A percentile compares a stretch with the other conserved stretches of the same genome.
phyloP scores from a whole-genome alignment of 169 alveolate species.

The Cryptosporidium bovis region DNA sequence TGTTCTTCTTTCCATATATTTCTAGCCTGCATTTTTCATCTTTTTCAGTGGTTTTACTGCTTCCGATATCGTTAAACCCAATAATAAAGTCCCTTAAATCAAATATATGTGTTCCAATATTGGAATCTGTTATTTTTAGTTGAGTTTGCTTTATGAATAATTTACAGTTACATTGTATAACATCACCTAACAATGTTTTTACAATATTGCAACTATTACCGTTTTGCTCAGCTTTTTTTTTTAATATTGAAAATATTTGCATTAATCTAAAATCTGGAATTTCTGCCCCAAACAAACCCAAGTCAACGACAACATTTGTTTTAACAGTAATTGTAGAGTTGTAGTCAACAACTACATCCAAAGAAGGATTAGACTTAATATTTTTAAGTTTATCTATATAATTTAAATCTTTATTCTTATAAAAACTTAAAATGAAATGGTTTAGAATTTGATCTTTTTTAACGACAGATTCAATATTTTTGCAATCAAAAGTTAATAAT shows the following conservation, averaged over 20 bases:
- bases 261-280: constrained; percentile 40
- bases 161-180: constrained; percentile 45
- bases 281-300: constrained; percentile 23
- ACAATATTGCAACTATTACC: constrained; percentile 9
- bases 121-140: neutral
- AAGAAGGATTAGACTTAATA: no score
- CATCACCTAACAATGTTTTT: constrained; percentile 9
- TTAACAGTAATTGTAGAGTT: no score
- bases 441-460: neutral
- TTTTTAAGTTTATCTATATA: neutral
- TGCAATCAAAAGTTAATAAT: neutral
- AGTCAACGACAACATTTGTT: neutral
- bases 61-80: neutral
- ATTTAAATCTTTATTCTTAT: neutral
- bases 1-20: constrained; percentile 14
- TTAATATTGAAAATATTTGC: constrained; percentile 11
- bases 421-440: neutral
- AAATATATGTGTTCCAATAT: neutral
- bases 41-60: neutral
- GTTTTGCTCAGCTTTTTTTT: constrained; percentile 9
- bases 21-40: constrained; percentile 23
- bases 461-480: neutral
- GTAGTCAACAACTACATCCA: no score
- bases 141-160: constrained; percentile 1
- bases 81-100: constrained; percentile 8